Base-by-base conservation (phyloP, 169 alveolate genomes). In the Plasmodium inui region DNA sequence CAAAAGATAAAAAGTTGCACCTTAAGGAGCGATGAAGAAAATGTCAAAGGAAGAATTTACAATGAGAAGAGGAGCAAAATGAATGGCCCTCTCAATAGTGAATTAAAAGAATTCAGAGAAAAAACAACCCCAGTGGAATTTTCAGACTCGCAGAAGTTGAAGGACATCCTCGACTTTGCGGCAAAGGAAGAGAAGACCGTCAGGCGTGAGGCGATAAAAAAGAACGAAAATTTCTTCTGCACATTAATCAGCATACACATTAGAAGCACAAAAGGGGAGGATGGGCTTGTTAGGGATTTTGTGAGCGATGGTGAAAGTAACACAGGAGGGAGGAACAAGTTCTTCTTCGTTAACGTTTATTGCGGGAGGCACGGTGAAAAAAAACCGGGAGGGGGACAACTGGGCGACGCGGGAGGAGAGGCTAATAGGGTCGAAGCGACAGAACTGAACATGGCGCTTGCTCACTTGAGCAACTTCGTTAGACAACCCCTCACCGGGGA, bases 1-100 rank as follows among this genome's bases (percentile, higher is more conserved):
- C 82, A 89, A 78, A 79, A 55, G 70, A 89, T 78, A 61, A 89
- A 78, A 89, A 89, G 94, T 41, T 89, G 90, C 30, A 70, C 94
- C 5, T 89, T 89, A 78, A 89, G 79, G 72, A 22, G 83, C n/a
- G 83, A 83, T 37, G 89, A 78, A 57, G 79, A 32, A 28, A 74
- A 34, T 32, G 74, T 41, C 39, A 57, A 39, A 37, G 72, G 14
- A 5, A 55, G 34, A 34, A n/a, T 39, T 79, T 50, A 57, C 12
- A 55, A 5, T 39, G 34, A 74, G 34, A 74, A 10, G 28, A n/a
- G 3, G 37, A 74, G 34, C 0, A 53, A 88, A 34, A 32, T 3
- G 2, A 80, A 79, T 32, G 12, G 41, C 14, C n/a, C 81, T 55
- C 67, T 2, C n/a, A 39, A 17, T 6, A 78, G 55, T 57, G 94